Evolutionary conservation across 225 moss, liverwort and hornwort genomes (phyloP).

Genomic region (Rhytidiadelphus loreus): DNA sequence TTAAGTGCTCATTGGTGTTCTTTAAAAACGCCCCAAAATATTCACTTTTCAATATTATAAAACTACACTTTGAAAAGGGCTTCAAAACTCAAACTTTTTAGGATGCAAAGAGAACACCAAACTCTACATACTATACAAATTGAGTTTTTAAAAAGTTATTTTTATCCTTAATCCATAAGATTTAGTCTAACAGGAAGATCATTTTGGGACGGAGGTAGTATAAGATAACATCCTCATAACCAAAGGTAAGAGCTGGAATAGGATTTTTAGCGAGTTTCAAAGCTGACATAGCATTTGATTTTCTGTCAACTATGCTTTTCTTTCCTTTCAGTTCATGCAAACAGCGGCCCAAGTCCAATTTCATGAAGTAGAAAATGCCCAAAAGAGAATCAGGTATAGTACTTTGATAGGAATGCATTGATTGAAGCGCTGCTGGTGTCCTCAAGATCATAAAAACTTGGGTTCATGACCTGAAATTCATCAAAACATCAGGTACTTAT

Average conservation of each 20-base stretch:
- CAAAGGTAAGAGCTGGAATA: not conserved
- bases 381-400: conserved; percentile 1
- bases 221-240: not conserved
- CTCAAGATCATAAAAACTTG: conserved; percentile 91
- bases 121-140: no score
- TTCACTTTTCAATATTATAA: no score
- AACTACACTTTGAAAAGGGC: no score
- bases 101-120: no score
- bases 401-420: conserved; percentile 80
- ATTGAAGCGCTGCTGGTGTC: conserved; percentile 73
- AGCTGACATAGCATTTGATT: not conserved
- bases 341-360: not conserved
- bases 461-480: conserved; percentile 80
- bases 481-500: not conserved
- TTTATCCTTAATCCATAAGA: no score
- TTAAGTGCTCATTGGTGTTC: no score
- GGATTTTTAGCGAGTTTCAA: not conserved
- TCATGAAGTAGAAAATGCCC: not conserved
- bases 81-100: no score
- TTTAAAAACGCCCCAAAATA: no score
- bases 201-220: no score
- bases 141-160: no score
- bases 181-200: no score
- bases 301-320: not conserved
- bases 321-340: not conserved